Evolutionary conservation across 441 rosid species (phyloP), one percentile per base, ranked within the genome.

Genomic region (Dalechampia spathulata): DNA sequence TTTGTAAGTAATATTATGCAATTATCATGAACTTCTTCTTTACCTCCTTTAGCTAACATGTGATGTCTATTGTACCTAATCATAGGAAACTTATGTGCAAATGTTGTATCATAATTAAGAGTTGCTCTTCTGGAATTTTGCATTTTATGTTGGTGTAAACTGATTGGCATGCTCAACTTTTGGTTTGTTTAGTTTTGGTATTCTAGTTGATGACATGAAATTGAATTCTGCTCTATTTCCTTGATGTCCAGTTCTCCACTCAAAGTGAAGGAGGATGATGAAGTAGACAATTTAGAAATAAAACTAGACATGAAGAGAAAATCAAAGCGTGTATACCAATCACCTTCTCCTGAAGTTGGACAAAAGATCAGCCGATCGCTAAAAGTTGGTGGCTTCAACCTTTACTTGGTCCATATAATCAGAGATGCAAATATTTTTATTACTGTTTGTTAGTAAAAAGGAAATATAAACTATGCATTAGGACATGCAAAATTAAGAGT

Each of bases 291-390:
- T 59, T 67, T 92, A 63, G 98, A 88, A 44, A 78, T 92, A 59
- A 78, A 83, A 74, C 74, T 92, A 67, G 78, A 76, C 45, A 67
- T 25, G 58, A 87, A 81, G 77, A 78, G 72, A 62, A 88, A 80
- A 58, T 83, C 96, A 4, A 88, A 80, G 71, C 94, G 96, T 20
- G 66, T 86, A 15, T 88, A 88, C 69, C 86, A 69, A 63, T 84
- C 96, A 50, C 81, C 73, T 2, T 49, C 85, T 75, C 96, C 98
- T 72, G 96, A 92, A 88, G 95, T 92, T 69, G 90, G 98, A 64
- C 64, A 78, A 73, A 92, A 92, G 82, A 92, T 88, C 52, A 88
- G 98, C 70, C 81, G 87, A 45, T 72, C 98, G 42, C 75, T 92
- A 15, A 92, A 86, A 80, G 99, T 82, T 64, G 41, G 65, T 59